phyloP scores from a whole-genome alignment of 2,329 filamentous ascomycete genomes.

The Achaetomium macrosporum region DNA sequence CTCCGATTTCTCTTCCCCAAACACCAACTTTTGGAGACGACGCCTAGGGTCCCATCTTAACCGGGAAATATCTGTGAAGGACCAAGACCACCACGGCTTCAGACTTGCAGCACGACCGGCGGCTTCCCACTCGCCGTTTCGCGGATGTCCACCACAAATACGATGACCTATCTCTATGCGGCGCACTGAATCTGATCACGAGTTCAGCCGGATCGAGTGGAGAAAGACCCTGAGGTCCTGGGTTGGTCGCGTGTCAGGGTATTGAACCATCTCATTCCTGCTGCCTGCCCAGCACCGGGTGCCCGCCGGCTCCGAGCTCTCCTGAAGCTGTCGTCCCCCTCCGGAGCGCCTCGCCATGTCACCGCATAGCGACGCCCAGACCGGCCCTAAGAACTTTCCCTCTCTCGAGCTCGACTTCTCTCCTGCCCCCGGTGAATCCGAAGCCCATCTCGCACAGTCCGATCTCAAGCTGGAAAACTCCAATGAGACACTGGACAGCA shows the following conservation, averaged over 20 bases:
- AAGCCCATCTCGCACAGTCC: conserved; percentile 27
- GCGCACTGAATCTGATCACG: conserved; percentile 10
- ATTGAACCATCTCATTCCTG: conserved; percentile 22
- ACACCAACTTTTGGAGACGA: conserved; percentile 14
- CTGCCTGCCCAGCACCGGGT: conserved; percentile 12
- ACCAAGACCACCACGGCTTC: background rate
- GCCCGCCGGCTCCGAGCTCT: background rate
- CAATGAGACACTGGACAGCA: conserved; percentile 30
- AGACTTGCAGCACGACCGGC: background rate
- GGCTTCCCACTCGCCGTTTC: background rate
- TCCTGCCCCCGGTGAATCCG: conserved; percentile 29
- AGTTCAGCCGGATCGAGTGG: conserved; percentile 19
- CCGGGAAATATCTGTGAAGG: background rate
- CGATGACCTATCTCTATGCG: conserved; percentile 8
- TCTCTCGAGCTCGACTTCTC: conserved; percentile 33
- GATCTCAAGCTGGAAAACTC: conserved; percentile 34
- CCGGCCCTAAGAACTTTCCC: conserved; percentile 31
- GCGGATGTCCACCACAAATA: background rate
- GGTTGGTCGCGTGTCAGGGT: conserved; percentile 15
- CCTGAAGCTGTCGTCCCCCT: background rate
- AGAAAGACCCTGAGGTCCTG: conserved; percentile 13
- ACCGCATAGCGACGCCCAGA: conserved; percentile 29
- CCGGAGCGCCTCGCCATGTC: conserved; percentile 33
- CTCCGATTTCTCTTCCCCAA: conserved; percentile 17
- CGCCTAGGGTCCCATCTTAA: background rate